Evolutionary conservation across 192 early-diverging fungal genomes (phyloP).

Genomic region (Backusella mclennaniae): DNA sequence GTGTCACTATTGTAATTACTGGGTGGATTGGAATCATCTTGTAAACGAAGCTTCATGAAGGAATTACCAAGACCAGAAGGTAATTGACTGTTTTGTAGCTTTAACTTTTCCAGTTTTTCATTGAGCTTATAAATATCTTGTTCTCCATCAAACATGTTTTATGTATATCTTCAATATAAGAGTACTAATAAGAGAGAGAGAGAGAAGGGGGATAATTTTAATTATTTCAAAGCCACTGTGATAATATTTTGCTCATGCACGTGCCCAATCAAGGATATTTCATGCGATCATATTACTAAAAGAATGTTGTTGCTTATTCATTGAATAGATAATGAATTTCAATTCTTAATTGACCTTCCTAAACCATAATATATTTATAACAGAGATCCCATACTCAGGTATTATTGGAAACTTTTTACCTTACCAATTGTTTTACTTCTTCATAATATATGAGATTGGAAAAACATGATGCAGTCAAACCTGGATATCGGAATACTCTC

Average conservation of each 20-base stretch:
- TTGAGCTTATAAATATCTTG: conserved; percentile 2
- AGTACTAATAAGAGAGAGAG: background rate
- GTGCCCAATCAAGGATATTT: background rate
- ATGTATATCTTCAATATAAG: background rate
- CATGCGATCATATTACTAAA: background rate
- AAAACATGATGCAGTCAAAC: too few relatives aligned
- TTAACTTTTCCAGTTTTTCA: background rate
- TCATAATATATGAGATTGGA: too few relatives aligned
- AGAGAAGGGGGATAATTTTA: background rate
- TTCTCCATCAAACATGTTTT: background rate
- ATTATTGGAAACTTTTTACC: too few relatives aligned
- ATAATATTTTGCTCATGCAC: background rate
- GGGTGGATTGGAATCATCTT: conserved; percentile 25
- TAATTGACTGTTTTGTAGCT: background rate
- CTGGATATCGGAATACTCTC: too few relatives aligned
- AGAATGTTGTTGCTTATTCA: too few relatives aligned
- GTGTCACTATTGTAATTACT: conserved; percentile 33
- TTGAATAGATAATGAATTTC: too few relatives aligned
- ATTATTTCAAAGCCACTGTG: background rate
- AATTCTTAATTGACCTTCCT: too few relatives aligned
- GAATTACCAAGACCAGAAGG: conserved; percentile 21
- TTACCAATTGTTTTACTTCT: too few relatives aligned
- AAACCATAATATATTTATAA: too few relatives aligned
- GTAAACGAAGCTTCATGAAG: background rate
- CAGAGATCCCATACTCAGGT: too few relatives aligned